These are phyloP conservation scores for Erodium moschatum DNA, from an alignment of 441 rosid species.

Conservation along the genomic window DNA sequence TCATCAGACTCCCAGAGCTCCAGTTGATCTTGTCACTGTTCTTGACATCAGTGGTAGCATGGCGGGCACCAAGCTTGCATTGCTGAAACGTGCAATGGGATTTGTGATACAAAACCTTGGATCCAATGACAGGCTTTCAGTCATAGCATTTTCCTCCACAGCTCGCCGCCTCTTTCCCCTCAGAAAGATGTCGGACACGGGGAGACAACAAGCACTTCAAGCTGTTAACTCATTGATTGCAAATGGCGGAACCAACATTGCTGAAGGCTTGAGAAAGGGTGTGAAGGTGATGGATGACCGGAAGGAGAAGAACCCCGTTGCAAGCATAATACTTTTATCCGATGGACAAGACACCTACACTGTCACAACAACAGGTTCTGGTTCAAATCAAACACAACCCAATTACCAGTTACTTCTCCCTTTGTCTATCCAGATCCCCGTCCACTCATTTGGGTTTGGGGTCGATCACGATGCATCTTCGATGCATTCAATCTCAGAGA, in stretches of 20 bases:
- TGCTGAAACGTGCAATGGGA: conserved; percentile 96
- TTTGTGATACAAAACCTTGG: conserved; percentile 97
- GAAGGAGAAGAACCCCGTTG: conserved; percentile 67
- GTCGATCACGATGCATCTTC: conserved; percentile 85
- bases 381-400: conserved; percentile 34
- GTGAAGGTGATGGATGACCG: conserved; percentile 81
- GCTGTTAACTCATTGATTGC: conserved; percentile 87
- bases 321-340: conserved; percentile 78
- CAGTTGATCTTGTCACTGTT: conserved; percentile 82
- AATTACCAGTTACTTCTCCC: conserved; percentile 66
- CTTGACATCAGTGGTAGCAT: conserved; percentile 98
- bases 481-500: conserved; percentile 87
- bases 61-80: conserved; percentile 96
- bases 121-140: conserved; percentile 79
- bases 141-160: conserved; percentile 93
- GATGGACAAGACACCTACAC: conserved; percentile 90
- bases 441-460: conserved; percentile 94
- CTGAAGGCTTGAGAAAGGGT: conserved; percentile 85
- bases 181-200: conserved; percentile 64
- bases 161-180: conserved; percentile 86
- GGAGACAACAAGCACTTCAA: conserved; percentile 73
- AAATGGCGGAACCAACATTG: conserved; percentile 96
- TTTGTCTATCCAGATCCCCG: conserved; percentile 66
- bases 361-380: conserved; percentile 25
- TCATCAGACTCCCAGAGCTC: conserved; percentile 54